phyloP scores from a whole-genome alignment of 1,284 basidiomycete genomes.

The Tilletia setariae region DNA sequence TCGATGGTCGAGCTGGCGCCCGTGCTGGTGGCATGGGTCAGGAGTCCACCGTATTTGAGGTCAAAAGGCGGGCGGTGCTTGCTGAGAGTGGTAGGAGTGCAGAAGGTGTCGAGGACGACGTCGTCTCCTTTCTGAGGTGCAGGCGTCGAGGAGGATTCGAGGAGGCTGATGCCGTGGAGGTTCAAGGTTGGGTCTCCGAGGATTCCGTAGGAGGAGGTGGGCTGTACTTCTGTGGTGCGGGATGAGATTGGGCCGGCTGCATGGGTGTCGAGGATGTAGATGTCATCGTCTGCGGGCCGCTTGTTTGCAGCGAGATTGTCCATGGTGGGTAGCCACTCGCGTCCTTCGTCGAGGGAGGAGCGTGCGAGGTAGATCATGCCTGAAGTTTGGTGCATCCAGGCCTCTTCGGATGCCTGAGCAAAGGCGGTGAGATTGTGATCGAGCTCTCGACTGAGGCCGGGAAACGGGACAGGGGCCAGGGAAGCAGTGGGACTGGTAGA shows the following conservation, averaged over 20 bases:
- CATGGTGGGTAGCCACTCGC: conserved; percentile 62
- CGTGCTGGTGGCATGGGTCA: conserved; percentile 52
- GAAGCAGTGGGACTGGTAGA: conserved; percentile 3
- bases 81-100: conserved; percentile 27
- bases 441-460: not conserved
- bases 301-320: conserved; percentile 30
- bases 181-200: conserved; percentile 59
- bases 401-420: conserved; percentile 36
- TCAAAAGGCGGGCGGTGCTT: conserved; percentile 41
- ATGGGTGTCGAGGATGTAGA: conserved; percentile 66
- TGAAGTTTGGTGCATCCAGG: conserved; percentile 51
- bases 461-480: not conserved
- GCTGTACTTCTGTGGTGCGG: conserved; percentile 59
- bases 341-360: conserved; percentile 61
- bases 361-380: conserved; percentile 70
- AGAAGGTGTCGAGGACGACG: not conserved
- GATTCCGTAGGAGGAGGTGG: conserved; percentile 56
- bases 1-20: conserved; percentile 72
- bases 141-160: conserved; percentile 33
- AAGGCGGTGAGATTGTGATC: not conserved
- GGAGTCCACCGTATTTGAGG: conserved; percentile 20
- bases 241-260: conserved; percentile 58
- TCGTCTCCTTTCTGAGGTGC: conserved; percentile 22
- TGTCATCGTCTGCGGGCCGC: conserved; percentile 45
- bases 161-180: conserved; percentile 69